Evolutionary conservation across 306 rosid genomes (phyloP).

Genomic region (Nissolia schottii): DNA sequence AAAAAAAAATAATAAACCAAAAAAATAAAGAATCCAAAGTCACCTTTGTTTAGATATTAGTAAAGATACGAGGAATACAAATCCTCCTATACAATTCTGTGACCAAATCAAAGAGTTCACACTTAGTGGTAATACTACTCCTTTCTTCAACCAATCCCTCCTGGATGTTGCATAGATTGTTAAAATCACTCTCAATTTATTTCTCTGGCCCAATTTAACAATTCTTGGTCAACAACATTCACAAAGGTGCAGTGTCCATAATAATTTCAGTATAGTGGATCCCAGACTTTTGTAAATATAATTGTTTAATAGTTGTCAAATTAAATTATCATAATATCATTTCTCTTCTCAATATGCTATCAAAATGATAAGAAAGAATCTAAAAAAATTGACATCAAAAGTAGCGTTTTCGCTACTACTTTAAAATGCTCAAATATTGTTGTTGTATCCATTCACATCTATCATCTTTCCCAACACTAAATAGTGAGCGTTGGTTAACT

Average conservation of each 20-base stretch:
- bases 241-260: no score
- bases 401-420: no score
- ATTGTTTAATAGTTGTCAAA: no score
- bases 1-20: no score
- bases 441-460: no score
- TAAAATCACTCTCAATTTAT: background rate
- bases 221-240: no score
- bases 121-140: background rate
- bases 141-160: background rate
- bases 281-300: no score
- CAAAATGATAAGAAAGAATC: background rate
- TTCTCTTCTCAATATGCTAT: slow-evolving; percentile 14
- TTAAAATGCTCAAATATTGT: no score
- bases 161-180: background rate
- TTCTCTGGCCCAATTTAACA: slow-evolving; percentile 3
- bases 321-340: no score
- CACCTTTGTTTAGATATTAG: background rate
- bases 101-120: background rate
- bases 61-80: background rate
- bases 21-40: background rate
- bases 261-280: no score
- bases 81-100: background rate
- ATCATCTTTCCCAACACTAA: slow-evolving; percentile 6
- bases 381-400: background rate
- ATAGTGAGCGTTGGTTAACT: slow-evolving; percentile 6